Percentiles rank a stretch among this genome's conserved stretches.
Conservation (phyloP, 2,329 filamentous ascomycete species). For the Alternaria rosae region DNA sequence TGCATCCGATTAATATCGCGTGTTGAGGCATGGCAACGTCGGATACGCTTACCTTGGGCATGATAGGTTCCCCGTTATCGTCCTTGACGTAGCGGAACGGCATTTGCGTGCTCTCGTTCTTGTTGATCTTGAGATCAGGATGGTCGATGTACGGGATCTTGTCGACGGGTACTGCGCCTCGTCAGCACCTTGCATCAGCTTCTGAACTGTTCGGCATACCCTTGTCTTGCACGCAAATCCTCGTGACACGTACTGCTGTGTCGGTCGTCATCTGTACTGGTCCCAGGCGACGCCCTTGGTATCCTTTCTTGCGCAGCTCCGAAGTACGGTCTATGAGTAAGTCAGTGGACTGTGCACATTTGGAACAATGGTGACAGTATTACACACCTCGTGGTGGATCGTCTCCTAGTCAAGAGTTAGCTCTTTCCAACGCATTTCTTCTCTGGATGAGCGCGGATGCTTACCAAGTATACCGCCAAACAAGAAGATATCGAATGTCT, state of each 20-base stretch:
- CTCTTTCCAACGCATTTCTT: not conserved
- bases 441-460: slow-evolving; percentile 21
- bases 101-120: slow-evolving; percentile 96
- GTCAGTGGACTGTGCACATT: slow-evolving; percentile 28
- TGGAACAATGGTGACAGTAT: not conserved
- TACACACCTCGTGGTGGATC: slow-evolving; percentile 86
- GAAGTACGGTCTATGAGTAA: slow-evolving; percentile 78
- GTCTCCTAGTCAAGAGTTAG: slow-evolving; percentile 69
- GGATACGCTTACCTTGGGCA: slow-evolving; percentile 76
- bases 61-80: slow-evolving; percentile 78
- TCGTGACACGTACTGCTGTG: slow-evolving; percentile 91
- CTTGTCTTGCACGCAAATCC: slow-evolving; percentile 85
- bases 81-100: slow-evolving; percentile 93
- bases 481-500: slow-evolving; percentile 86
- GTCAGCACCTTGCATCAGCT: slow-evolving; percentile 24
- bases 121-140: slow-evolving; percentile 87
- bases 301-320: slow-evolving; percentile 94
- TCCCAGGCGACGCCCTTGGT: slow-evolving; percentile 83
- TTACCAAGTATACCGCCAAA: slow-evolving; percentile 95
- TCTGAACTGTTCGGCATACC: slow-evolving; percentile 61
- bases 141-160: slow-evolving; percentile 84
- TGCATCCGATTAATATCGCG: slow-evolving; percentile 30
- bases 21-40: slow-evolving; percentile 18
- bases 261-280: slow-evolving; percentile 98
- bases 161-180: slow-evolving; percentile 71